A percentile compares a stretch with the other conserved stretches of the same genome.
phyloP scores from a whole-genome alignment of 495 filamentous ascomycete genomes.

The Hypoxylon subgilvum region DNA sequence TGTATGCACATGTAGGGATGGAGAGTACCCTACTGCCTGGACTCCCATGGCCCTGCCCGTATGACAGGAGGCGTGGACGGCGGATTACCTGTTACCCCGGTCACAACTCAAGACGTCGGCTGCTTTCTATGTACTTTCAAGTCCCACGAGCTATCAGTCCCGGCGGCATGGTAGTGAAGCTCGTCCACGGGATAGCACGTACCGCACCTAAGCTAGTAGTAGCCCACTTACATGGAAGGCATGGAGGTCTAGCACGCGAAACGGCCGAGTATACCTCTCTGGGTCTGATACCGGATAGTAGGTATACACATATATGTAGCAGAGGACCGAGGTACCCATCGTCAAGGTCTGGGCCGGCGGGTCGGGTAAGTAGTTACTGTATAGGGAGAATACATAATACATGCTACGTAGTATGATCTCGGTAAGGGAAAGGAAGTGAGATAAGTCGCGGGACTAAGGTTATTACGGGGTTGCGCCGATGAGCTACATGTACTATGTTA shows the following conservation, averaged over 20 bases:
- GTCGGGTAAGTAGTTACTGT: conserved; percentile 12
- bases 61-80: not conserved
- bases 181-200: conserved; percentile 26
- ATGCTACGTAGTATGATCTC: conserved; percentile 27
- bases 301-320: conserved; percentile 10
- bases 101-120: conserved; percentile 19
- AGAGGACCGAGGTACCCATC: not conserved
- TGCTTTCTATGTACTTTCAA: conserved; percentile 10
- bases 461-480: conserved; percentile 32
- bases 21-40: conserved; percentile 1
- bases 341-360: too few species aligned
- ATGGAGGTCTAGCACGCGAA: conserved; percentile 14
- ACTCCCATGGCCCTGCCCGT: conserved; percentile 17
- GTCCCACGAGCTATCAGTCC: conserved; percentile 28
- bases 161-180: conserved; percentile 36
- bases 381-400: not conserved
- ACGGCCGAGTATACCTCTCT: conserved; percentile 26
- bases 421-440: conserved; percentile 25
- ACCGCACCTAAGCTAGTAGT: conserved; percentile 16
- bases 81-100: conserved; percentile 19
- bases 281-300: conserved; percentile 1
- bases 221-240: not conserved
- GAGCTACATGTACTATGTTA: conserved; percentile 21
- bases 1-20: not conserved
- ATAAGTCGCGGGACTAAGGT: conserved; percentile 15